Conservation (phyloP, 192 early-diverging fungal genomes). For the Endogone sp. region DNA sequence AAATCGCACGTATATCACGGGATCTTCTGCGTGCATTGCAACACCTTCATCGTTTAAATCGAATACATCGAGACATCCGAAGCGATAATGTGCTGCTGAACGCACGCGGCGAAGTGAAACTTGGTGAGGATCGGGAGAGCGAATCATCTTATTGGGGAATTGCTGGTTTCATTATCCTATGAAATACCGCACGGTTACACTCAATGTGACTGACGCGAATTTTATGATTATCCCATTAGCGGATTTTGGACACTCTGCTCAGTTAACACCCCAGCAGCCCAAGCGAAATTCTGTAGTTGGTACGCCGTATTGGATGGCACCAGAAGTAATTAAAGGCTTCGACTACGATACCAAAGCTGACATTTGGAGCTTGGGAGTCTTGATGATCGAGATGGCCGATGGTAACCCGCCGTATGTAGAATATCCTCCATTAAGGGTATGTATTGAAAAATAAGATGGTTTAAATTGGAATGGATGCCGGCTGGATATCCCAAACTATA, state of each 20-base stretch:
- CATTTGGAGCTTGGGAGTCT: constrained; percentile 92
- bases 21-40: constrained; percentile 77
- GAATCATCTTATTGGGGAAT: not conserved
- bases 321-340: constrained; percentile 89
- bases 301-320: constrained; percentile 98
- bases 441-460: not conserved
- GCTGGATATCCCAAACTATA: no score
- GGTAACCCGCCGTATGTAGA: constrained; percentile 95
- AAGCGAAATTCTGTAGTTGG: constrained; percentile 85
- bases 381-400: constrained; percentile 94
- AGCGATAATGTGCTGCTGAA: constrained; percentile 91
- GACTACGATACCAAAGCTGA: constrained; percentile 92
- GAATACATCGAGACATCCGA: constrained; percentile 93
- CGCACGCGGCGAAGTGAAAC: constrained; percentile 79
- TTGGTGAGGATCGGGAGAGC: constrained; percentile 33
- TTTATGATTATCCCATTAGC: constrained; percentile 35
- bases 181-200: not conserved
- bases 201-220: not conserved
- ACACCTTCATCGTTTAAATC: constrained; percentile 72
- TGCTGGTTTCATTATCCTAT: not conserved
- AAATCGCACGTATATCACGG: constrained; percentile 88
- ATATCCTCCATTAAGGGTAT: constrained; percentile 64
- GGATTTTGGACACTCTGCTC: constrained; percentile 96
- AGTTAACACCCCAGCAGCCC: constrained; percentile 75
- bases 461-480: no score